Base-by-base conservation (phyloP, 75 land plant genomes). In the Pinus tabuliformis region DNA sequence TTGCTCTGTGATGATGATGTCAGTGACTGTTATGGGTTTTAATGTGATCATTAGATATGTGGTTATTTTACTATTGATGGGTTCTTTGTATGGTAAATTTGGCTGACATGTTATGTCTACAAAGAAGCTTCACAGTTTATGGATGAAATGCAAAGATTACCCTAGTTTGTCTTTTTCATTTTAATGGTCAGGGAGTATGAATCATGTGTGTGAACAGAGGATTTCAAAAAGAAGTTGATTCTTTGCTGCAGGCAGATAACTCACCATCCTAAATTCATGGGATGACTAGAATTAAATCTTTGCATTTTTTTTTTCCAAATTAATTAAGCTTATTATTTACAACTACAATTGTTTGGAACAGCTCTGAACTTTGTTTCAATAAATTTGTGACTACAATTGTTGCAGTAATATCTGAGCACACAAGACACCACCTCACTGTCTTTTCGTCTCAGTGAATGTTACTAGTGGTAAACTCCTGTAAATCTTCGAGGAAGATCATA, bases 361-460 rank as follows among this genome's bases (percentile, higher is more conserved):
- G n/a, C 15, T 73, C 5, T 78, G 28, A 15, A 37, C 6, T 49
- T 16, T 36, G 7, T 21, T 76, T 76, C 66, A 42, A 75, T 56
- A 28, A 36, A 20, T 70, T 49, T 52, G 57, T 42, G 20, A 68
- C 58, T 18, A 56, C 20, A 30, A 33, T n/a, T 39, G 49, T 70
- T 45, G 33, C 30, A n/a, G 15, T 9, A 52, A 57, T 70, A 17
- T 24, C 45, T 28, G 13, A 68, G 75, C n/a, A 26, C 62, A 70
- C 58, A 78, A 81, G 82, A 81, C 70, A 81, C n/a, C 82, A 81
- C 73, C 82, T 81, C 78, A 78, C 58, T 81, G 82, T 81, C 82
- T 76, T 78, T 70, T 57, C 45, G 30, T 16, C 61, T 70, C 82
- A 78, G 12, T 11, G 54, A 39, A 5, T 16, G 36, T 8, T 68